Conservation (phyloP, 2,329 filamentous ascomycete species). For the Talaromyces islandicus region DNA sequence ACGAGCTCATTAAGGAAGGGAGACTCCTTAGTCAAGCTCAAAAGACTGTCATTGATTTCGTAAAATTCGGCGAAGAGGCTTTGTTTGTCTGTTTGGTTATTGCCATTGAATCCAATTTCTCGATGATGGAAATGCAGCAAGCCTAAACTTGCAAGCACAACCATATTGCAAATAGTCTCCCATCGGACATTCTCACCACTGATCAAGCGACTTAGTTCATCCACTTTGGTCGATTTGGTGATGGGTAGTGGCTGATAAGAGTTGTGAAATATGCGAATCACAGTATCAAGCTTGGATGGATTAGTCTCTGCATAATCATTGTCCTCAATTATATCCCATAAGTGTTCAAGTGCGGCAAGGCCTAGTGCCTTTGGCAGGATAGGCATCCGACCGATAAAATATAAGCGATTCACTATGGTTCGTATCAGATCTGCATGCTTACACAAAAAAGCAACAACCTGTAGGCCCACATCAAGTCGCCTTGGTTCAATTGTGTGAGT, state of each 20-base stretch:
- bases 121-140: neutral
- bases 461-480: neutral
- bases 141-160: neutral
- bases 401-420: neutral
- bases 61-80: neutral
- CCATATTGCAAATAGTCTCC: slow-evolving; percentile 1
- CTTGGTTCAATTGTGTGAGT: neutral
- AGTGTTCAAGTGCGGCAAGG: neutral
- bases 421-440: neutral
- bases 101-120: neutral
- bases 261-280: slow-evolving; percentile 1
- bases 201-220: neutral
- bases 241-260: neutral
- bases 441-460: neutral
- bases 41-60: neutral
- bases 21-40: neutral
- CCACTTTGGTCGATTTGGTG: neutral
- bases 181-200: slow-evolving; percentile 3
- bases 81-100: neutral
- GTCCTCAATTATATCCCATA: neutral
- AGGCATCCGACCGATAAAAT: neutral
- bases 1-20: neutral
- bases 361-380: neutral
- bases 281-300: neutral
- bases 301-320: neutral